Conservation (phyloP, 495 filamentous ascomycete genomes). For the Annulohypoxylon maeteangense region DNA sequence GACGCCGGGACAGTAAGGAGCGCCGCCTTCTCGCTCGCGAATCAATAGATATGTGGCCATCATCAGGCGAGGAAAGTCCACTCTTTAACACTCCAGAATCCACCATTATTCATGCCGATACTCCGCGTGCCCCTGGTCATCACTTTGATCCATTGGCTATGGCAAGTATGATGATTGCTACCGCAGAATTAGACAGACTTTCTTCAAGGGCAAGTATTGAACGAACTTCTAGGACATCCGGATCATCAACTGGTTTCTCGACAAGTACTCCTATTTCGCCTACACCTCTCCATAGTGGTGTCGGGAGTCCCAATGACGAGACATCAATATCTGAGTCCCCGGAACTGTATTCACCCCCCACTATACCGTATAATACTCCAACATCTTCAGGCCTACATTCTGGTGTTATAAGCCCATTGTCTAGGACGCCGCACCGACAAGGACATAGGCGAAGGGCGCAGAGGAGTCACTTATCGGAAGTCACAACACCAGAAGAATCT, state of each 20-base stretch:
- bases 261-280: slow-evolving; percentile 17
- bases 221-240: slow-evolving; percentile 13
- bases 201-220: slow-evolving; percentile 27
- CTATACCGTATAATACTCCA: slow-evolving; percentile 31
- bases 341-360: slow-evolving; percentile 8
- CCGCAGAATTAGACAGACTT: slow-evolving; percentile 45
- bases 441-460: slow-evolving; percentile 32
- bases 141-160: slow-evolving; percentile 38
- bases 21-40: slow-evolving; percentile 45
- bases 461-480: slow-evolving; percentile 45
- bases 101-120: slow-evolving; percentile 5
- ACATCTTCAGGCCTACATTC: slow-evolving; percentile 24
- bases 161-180: slow-evolving; percentile 44
- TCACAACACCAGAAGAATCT: slow-evolving; percentile 42
- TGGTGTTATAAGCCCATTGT: slow-evolving; percentile 13
- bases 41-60: slow-evolving; percentile 41
- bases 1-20: slow-evolving; percentile 33
- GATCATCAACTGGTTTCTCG: slow-evolving; percentile 23
- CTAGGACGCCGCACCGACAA: slow-evolving; percentile 27
- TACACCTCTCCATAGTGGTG: slow-evolving; percentile 8
- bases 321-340: slow-evolving; percentile 6
- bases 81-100: slow-evolving; percentile 47
- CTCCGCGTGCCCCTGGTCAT: background rate
- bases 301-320: slow-evolving; percentile 18
- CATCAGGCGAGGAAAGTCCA: slow-evolving; percentile 43